Base-by-base conservation (phyloP, 1,139 yeast genomes). In the Candida tetrigidarum region DNA sequence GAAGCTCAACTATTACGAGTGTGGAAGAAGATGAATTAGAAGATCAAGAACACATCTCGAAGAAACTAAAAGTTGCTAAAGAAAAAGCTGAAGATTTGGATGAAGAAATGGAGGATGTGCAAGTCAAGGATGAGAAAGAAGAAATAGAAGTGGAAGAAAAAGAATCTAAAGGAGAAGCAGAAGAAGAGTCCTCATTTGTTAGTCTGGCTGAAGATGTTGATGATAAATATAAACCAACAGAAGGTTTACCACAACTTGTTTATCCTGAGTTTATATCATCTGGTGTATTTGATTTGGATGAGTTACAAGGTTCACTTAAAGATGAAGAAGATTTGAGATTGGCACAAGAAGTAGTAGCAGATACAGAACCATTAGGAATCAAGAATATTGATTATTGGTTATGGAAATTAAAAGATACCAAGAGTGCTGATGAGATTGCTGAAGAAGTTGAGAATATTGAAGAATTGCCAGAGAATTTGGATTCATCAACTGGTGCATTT, bases 281-380 rank as follows among this genome's bases (percentile, higher is more conserved):
- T 2, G 58, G 69, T 2, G 50, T 53, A 7, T 60, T 78, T 22
- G 83, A 80, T 43, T 57, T 89, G 37, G 72, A 69, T 12, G 72
- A 71, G 9, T 55, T 89, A 3, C 87, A 85, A 53, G 60, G 65
- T 3, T 49, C 80, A 1, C 65, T 91, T 18, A 81, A 80, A 55
- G 97, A 91, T 58, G 81, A 79, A 1, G 97, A 91, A 60, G 97
- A 91, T 63, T 67, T 83, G 47, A 61, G 59, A 23, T 59, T 84
- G 15, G 72, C 88, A 15, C 69, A 71, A 45, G 71, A 75, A 47
- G 68, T 80, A 0, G 62, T 86, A 20, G 57, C 63, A 3, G 62
- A 53, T 12, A 49, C 50, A 11, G 48, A 59, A 5, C 52, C 66
- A 0, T 56, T 62, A 1, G 50, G 59, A 0, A 50, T 57, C 0